These are phyloP conservation scores for Nitzschia palea DNA, from an alignment of 108 stramenopile species.

Conservation along the genomic window DNA sequence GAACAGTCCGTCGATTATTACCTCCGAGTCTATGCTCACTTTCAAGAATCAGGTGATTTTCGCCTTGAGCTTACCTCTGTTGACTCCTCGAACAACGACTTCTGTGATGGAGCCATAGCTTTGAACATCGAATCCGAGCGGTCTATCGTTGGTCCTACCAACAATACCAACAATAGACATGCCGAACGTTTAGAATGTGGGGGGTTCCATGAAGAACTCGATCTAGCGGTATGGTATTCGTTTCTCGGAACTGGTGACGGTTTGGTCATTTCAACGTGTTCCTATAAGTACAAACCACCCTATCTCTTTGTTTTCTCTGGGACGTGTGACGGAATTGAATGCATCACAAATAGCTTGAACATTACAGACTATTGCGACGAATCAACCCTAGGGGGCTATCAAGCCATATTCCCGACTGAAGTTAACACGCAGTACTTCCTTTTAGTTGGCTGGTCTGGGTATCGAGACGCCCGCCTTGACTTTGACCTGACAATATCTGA, in stretches of 20 bases:
- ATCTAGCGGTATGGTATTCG: constrained; percentile 19
- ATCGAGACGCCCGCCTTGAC: constrained; percentile 1
- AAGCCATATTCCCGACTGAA: constrained; percentile 13
- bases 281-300: constrained; percentile 7
- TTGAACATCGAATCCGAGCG: neutral
- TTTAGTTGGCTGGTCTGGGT: constrained; percentile 7
- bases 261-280: constrained; percentile 20
- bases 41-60: constrained; percentile 9
- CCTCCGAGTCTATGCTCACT: neutral
- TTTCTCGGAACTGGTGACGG: constrained; percentile 24
- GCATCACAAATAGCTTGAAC: constrained; percentile 3
- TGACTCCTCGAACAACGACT: constrained; percentile 3
- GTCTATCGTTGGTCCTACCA: neutral
- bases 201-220: neutral
- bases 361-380: constrained; percentile 14
- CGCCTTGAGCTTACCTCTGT: constrained; percentile 5
- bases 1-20: constrained; percentile 5
- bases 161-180: neutral
- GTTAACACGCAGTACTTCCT: constrained; percentile 17
- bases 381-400: neutral
- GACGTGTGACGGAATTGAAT: constrained; percentile 25
- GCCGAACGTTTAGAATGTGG: neutral
- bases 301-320: constrained; percentile 20
- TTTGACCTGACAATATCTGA: constrained; percentile 15
- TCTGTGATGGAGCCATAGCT: constrained; percentile 4